Conservation (phyloP, 176 grass and related monocot species). For the Echinochloa phyllopogon region DNA sequence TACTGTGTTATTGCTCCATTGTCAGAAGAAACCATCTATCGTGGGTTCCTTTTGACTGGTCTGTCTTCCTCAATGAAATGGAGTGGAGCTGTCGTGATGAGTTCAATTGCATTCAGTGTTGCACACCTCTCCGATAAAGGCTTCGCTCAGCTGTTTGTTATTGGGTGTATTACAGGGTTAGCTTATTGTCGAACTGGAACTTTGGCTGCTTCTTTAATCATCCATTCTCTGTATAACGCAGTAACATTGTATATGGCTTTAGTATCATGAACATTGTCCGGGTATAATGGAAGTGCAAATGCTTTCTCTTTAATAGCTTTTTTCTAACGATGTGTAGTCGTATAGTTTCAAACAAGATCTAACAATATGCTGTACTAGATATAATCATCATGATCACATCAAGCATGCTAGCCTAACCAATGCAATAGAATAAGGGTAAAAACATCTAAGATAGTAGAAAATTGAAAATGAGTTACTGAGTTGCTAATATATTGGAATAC, state of each 20-base stretch:
- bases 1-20: slow-evolving; percentile 76
- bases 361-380: too few species aligned
- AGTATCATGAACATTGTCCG: slow-evolving; percentile 43
- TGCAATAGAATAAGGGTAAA: too few species aligned
- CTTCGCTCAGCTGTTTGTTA: slow-evolving; percentile 69
- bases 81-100: slow-evolving; percentile 61
- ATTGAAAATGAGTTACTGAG: too few species aligned
- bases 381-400: too few species aligned
- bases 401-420: too few species aligned
- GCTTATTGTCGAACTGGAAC: slow-evolving; percentile 83
- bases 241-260: slow-evolving; percentile 60
- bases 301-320: background rate
- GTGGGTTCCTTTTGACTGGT: slow-evolving; percentile 80
- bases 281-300: slow-evolving; percentile 1
- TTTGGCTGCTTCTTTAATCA: slow-evolving; percentile 61
- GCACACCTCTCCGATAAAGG: slow-evolving; percentile 69
- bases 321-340: background rate
- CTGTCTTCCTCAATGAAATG: slow-evolving; percentile 67
- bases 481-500: too few species aligned
- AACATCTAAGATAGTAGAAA: too few species aligned
- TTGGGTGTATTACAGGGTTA: slow-evolving; percentile 81
- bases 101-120: slow-evolving; percentile 75
- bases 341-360: background rate
- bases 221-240: slow-evolving; percentile 88
- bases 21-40: slow-evolving; percentile 93